Base-by-base conservation (phyloP, 164 flowering plant genomes). In the Houttuynia cordata region DNA sequence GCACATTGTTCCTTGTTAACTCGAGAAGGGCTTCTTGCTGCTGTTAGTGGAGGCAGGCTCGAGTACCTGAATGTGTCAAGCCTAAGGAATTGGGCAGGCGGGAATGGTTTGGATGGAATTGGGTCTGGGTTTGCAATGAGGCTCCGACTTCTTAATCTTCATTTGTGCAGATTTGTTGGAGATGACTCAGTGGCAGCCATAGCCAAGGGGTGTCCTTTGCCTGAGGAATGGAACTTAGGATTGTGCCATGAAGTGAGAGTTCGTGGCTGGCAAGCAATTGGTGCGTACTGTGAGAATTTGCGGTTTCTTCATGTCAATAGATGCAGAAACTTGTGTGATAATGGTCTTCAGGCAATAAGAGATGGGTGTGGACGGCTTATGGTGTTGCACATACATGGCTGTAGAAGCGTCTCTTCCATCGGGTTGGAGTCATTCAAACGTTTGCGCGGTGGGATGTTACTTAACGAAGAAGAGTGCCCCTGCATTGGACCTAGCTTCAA, bases 141-240 rank as follows among this genome's bases (percentile, higher is more conserved):
- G 53, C 85, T 88, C 7, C 72, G 66, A 60, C 63, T 74, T 23
- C 79, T 86, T 8, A 73, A 86, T 67, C 70, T 81, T 23, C 74
- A 84, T 49, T 8, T 71, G 67, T 84, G 96, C 62, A 76, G 86
- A 59, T 64, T 57, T 24, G 64, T 82, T 37, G 76, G 72, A 39
- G 79, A 81, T 56, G 83, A 73, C n/a, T 71, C 81, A 14, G 70
- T 84, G 23, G 34, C 21, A 13, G 78, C 76, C n/a, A 84, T 88
- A 62, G 79, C 92, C 55, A 76, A 74, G 60, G 86, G 87, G 8
- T 88, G 91, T 66, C 90, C 92, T 0, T 55, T 67, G 40, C 79
- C 85, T 24, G 59, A 70, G 61, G 90, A 84, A 63, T 85, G 92
- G 90, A 85, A 75, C 75, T 64, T 88, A 56, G 78, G 82, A 5